Conservation (phyloP, 2,329 filamentous ascomycete species). For the Anthostomella pinea region DNA sequence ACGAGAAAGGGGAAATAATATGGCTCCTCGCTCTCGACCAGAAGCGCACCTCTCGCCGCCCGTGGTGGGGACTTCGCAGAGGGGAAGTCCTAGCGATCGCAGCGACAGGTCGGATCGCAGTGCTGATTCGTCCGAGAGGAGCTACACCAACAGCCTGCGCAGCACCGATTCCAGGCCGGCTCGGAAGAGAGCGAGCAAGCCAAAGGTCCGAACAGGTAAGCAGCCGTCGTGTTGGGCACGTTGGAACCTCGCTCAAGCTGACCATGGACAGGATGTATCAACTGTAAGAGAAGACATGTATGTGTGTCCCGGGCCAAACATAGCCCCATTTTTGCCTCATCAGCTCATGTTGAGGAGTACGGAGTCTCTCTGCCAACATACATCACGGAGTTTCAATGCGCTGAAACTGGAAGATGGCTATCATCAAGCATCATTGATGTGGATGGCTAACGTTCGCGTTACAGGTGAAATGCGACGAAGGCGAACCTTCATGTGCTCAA, state of each 20-base stretch:
- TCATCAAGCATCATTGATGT: too few species aligned
- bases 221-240: constrained; percentile 4
- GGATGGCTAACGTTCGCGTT: background rate
- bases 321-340: too few species aligned
- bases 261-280: constrained; percentile 19
- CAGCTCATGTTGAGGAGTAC: too few species aligned
- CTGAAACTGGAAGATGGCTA: too few species aligned
- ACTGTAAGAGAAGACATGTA: constrained; percentile 27
- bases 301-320: constrained; percentile 13
- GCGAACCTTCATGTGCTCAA: constrained; percentile 28
- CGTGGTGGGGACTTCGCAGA: constrained; percentile 12
- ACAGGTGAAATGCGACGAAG: constrained; percentile 30
- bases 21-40: constrained; percentile 1
- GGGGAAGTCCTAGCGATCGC: constrained; percentile 15
- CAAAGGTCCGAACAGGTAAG: constrained; percentile 27
- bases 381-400: too few species aligned
- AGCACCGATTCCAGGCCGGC: constrained; percentile 10
- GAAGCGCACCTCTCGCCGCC: constrained; percentile 8
- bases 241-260: constrained; percentile 6
- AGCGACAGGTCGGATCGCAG: constrained; percentile 13
- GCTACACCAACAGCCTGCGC: constrained; percentile 10
- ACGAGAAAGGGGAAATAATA: too few species aligned
- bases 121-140: constrained; percentile 17
- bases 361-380: too few species aligned
- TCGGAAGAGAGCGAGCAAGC: constrained; percentile 25